phyloP scores from a whole-genome alignment of 768 basidiomycete species.

The Xanthoconium stramineum region DNA sequence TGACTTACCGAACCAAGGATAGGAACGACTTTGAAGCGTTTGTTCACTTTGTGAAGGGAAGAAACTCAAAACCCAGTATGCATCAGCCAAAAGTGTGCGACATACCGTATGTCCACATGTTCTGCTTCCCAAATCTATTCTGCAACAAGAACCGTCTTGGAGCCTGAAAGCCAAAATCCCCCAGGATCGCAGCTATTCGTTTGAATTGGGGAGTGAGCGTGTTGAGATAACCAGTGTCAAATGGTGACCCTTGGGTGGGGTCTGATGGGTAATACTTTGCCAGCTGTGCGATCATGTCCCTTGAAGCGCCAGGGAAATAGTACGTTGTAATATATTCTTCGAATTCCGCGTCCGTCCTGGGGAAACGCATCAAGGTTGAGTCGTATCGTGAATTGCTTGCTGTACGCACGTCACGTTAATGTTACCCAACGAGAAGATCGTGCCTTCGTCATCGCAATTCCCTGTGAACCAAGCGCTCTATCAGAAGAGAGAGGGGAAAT shows the following conservation, averaged over 20 bases:
- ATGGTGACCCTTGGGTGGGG: conserved; percentile 50
- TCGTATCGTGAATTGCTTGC: no score
- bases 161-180: conserved; percentile 50
- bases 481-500: no score
- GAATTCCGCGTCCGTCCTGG: not conserved
- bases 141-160: conserved; percentile 47
- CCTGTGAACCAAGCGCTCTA: conserved; percentile 18
- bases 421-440: conserved; percentile 32
- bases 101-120: conserved; percentile 35
- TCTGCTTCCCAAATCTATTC: conserved; percentile 34
- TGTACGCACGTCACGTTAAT: not conserved
- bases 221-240: conserved; percentile 44
- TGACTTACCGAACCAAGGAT: conserved; percentile 42
- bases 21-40: conserved; percentile 41
- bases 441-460: conserved; percentile 42
- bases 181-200: conserved; percentile 46
- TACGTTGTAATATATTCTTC: not conserved
- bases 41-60: conserved; percentile 34
- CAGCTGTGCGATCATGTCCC: conserved; percentile 24
- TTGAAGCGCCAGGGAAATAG: conserved; percentile 27
- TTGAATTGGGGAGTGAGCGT: conserved; percentile 48
- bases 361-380: not conserved
- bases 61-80: no score
- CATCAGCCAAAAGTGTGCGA: not conserved
- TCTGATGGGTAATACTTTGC: conserved; percentile 36